phyloP scores from a whole-genome alignment of 2,329 filamentous ascomycete genomes.

The Colletotrichum noveboracense region DNA sequence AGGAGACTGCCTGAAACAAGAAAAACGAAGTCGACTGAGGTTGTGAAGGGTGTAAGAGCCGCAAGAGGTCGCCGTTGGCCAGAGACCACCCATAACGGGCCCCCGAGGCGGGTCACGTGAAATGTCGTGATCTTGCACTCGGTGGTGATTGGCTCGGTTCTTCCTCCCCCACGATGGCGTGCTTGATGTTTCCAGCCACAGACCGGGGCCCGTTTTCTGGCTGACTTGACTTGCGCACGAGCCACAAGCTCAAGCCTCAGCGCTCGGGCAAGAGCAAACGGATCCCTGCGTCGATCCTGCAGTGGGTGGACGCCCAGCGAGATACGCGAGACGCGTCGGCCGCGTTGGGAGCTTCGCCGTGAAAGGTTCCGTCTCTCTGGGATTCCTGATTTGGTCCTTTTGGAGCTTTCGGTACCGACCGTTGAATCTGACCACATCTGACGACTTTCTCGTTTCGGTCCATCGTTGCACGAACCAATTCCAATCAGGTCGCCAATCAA shows the following conservation, averaged over 20 bases:
- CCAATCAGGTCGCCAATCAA: not conserved
- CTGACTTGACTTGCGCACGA: not conserved
- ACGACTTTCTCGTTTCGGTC: not conserved
- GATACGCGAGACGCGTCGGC: not conserved
- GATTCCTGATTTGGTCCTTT: not conserved
- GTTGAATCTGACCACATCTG: not conserved
- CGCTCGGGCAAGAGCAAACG: not conserved
- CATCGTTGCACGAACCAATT: not conserved
- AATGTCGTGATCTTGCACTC: conserved; percentile 24
- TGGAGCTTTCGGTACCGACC: conserved; percentile 10
- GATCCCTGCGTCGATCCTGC: conserved; percentile 3
- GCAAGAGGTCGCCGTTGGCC: conserved; percentile 12
- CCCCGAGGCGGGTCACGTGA: conserved; percentile 17
- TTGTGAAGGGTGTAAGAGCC: conserved; percentile 17
- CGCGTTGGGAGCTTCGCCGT: conserved; percentile 2
- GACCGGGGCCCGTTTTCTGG: not conserved
- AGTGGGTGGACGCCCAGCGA: not conserved
- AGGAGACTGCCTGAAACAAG: not conserved
- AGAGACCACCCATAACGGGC: conserved; percentile 10
- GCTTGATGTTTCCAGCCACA: not conserved
- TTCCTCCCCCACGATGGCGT: conserved; percentile 14
- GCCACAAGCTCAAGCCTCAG: not conserved
- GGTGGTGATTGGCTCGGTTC: conserved; percentile 12
- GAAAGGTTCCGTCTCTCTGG: not conserved
- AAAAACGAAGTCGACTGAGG: not conserved